These are phyloP conservation scores for Kwoniella newhampshirensis DNA, from an alignment of 768 basidiomycete genomes.

Conservation along the genomic window DNA sequence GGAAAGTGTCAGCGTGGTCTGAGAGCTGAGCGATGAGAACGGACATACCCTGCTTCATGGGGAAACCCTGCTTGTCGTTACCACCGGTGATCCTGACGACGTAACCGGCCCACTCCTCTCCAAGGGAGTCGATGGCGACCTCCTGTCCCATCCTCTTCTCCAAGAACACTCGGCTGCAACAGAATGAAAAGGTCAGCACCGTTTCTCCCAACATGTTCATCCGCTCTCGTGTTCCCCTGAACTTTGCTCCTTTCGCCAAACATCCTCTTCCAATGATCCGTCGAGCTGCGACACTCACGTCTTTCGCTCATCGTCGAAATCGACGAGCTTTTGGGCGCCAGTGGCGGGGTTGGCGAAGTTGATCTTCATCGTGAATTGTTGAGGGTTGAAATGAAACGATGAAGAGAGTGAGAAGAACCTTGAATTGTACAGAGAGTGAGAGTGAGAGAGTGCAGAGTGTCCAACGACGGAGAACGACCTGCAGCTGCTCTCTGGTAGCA, in stretches of 20 bases:
- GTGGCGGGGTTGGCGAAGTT: constrained; percentile 98
- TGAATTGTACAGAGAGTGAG: background rate
- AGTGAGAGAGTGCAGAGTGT: background rate
- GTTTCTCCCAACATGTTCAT: background rate
- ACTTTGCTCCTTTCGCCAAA: too few relatives aligned
- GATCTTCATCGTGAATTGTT: constrained; percentile 75
- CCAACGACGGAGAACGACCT: background rate
- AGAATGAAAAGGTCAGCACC: constrained; percentile 17
- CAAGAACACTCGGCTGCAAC: constrained; percentile 81
- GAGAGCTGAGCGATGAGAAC: background rate
- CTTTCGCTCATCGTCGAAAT: constrained; percentile 82
- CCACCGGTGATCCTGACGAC: constrained; percentile 95
- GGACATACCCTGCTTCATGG: constrained; percentile 83
- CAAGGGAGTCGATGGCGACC: constrained; percentile 83
- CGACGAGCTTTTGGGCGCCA: constrained; percentile 93
- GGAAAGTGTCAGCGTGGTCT: background rate
- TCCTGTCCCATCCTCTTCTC: constrained; percentile 97
- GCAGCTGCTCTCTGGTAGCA: too few relatives aligned
- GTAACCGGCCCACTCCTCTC: constrained; percentile 97
- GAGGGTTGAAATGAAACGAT: constrained; percentile 8
- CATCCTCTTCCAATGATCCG: background rate
- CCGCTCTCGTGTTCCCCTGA: background rate
- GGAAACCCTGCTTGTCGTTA: constrained; percentile 66
- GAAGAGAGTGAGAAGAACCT: background rate
- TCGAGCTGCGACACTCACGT: constrained; percentile 37